phyloP scores from a whole-genome alignment of 768 basidiomycete genomes.

The Suillus paluster region DNA sequence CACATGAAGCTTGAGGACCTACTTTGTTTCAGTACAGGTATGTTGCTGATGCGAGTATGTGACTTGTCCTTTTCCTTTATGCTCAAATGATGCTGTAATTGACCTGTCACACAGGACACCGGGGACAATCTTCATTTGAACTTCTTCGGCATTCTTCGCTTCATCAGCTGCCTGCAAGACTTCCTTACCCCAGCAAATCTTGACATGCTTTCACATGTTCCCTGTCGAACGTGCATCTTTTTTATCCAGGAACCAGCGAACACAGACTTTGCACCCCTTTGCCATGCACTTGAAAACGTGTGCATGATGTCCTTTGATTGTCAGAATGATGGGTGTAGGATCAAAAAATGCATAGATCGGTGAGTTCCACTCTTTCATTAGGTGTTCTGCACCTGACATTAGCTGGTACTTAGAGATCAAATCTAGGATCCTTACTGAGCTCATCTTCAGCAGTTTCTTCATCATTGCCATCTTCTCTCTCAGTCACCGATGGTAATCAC shows the following conservation, averaged over 20 bases:
- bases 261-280: conserved; percentile 20
- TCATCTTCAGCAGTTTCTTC: too few species aligned
- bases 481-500: too few species aligned
- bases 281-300: conserved; percentile 37
- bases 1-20: conserved; percentile 5
- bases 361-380: conserved; percentile 35
- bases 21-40: conserved; percentile 29
- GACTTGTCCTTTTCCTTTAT: conserved; percentile 30
- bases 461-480: too few species aligned
- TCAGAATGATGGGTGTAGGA: conserved; percentile 20
- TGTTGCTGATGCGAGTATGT: conserved; percentile 34
- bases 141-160: conserved; percentile 17
- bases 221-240: conserved; percentile 34
- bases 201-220: conserved; percentile 34
- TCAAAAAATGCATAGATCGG: conserved; percentile 42
- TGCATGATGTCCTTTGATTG: conserved; percentile 21
- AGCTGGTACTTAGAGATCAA: background rate
- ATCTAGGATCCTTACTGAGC: background rate
- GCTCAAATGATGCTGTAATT: conserved; percentile 33
- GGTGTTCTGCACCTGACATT: conserved; percentile 9
- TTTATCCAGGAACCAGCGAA: conserved; percentile 27
- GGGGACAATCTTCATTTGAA: conserved; percentile 1
- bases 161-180: conserved; percentile 17
- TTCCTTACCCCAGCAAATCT: conserved; percentile 38
- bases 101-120: conserved; percentile 10